Base-by-base conservation (phyloP, 768 basidiomycete genomes). In the Guyanaporus albipodus region DNA sequence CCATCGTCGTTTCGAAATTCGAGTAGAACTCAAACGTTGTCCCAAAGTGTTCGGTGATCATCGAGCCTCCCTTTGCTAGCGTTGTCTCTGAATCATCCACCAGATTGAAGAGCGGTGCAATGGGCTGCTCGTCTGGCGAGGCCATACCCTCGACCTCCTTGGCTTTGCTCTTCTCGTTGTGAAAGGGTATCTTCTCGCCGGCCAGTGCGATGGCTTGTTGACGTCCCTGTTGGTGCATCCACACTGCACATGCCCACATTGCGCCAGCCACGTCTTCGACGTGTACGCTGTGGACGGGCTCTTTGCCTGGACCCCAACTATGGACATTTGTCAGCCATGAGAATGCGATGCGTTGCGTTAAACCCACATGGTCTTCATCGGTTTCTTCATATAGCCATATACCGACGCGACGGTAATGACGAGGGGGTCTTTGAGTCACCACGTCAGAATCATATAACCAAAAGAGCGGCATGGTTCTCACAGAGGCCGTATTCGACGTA, bases 11-110 rank as follows among this genome's bases (percentile, higher is more conserved):
- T 53, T 82, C 79, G 18, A 91, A 64, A 46, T 86, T 62, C 44
- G 80, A 83, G 70, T 89, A 83, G 60, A 89, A 92, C 56, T 91
- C 87, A 31, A 87, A 87, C 0, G 80, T 79, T 12, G 89, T 89
- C 36, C 80, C 84, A 56, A 91, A 91, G 60, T 79, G 77, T 14
- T 82, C 77, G 1, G 86, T 80, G 29, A 85, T 74, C 17, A 74
- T 77, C 42, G 81, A 74, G 8, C 83, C 86, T 6, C 83, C 76
- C 48, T 80, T 83, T 26, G 80, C 64, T 32, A 85, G 69, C 6
- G 87, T 87, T 53, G 76, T 82, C 36, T 87, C 73, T 7, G 85
- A 80, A 52, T 91, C 84, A 58, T 91, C 90, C 53, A 82, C 90
- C 56, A 93, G 61, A 61, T 92, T 90, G 69, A 93, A 92, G n/a